Conservation (phyloP, 1,139 yeast genomes). For the Pichia terricola region DNA sequence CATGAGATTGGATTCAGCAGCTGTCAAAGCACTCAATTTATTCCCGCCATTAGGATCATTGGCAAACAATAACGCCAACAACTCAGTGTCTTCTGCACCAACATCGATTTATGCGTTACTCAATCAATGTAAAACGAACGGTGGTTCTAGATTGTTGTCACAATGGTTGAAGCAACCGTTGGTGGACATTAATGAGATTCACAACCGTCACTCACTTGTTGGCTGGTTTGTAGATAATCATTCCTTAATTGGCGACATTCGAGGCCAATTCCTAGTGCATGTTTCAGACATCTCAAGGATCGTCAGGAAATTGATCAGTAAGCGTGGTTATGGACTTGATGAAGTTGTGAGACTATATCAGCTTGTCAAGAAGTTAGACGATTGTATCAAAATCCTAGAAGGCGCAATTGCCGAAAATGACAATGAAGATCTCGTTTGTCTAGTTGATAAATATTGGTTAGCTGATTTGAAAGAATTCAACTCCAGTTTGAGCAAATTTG, state of each 20-base stretch:
- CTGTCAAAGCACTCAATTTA: constrained; percentile 76
- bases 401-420: constrained; percentile 24
- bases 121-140: constrained; percentile 77
- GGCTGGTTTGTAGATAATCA: constrained; percentile 63
- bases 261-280: constrained; percentile 55
- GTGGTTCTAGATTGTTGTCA: constrained; percentile 76
- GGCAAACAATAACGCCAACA: constrained; percentile 13
- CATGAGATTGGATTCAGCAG: constrained; percentile 87
- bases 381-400: constrained; percentile 41
- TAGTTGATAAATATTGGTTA: constrained; percentile 47
- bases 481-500: constrained; percentile 51
- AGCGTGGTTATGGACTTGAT: constrained; percentile 40
- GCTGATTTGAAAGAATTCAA: constrained; percentile 42
- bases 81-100: constrained; percentile 26
- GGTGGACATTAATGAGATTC: constrained; percentile 49
- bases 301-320: constrained; percentile 49
- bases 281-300: constrained; percentile 80
- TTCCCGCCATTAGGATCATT: constrained; percentile 46
- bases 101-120: constrained; percentile 73
- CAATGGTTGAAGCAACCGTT: constrained; percentile 97
- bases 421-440: constrained; percentile 22
- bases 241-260: constrained; percentile 52
- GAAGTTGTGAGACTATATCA: constrained; percentile 90
- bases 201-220: constrained; percentile 64
- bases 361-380: constrained; percentile 62